phyloP scores from a whole-genome alignment of 2,329 filamentous ascomycete genomes.

The Clonostachys chloroleuca region DNA sequence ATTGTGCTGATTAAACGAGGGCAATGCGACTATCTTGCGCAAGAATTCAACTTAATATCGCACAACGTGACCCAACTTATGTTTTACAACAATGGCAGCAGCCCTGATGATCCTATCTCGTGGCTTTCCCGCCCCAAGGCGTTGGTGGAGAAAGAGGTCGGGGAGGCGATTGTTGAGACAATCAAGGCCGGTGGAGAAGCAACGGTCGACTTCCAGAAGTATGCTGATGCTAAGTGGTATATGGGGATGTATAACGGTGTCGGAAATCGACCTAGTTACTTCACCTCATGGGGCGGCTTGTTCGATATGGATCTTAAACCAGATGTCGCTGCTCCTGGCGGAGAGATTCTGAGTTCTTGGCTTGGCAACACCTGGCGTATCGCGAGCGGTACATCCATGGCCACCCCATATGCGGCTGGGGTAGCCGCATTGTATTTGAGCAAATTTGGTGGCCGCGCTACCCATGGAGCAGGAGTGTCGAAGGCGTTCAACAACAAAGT shows the following conservation, averaged over 20 bases:
- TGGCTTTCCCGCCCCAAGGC: conserved; percentile 17
- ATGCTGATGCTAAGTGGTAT: conserved; percentile 12
- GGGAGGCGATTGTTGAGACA: conserved; percentile 15
- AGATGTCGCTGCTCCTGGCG: conserved; percentile 35
- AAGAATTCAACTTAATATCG: conserved; percentile 15
- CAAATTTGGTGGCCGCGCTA: conserved; percentile 10
- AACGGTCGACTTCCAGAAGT: conserved; percentile 19
- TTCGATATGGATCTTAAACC: conserved; percentile 37
- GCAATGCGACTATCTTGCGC: conserved; percentile 18
- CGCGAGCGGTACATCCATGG: conserved; percentile 41
- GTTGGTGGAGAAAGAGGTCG: conserved; percentile 13
- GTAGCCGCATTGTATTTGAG: conserved; percentile 16
- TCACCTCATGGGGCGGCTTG: conserved; percentile 35
- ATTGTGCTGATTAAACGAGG: conserved; percentile 18
- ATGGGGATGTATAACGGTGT: conserved; percentile 11
- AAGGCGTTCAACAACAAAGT: conserved; percentile 14
- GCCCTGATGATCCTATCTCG: conserved; percentile 14
- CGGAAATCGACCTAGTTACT: conserved; percentile 18
- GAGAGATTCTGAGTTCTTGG: conserved; percentile 33
- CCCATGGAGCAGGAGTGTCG: conserved; percentile 6
- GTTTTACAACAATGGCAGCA: conserved; percentile 3
- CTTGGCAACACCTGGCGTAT: conserved; percentile 13
- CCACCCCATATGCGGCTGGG: conserved; percentile 36
- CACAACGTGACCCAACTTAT: conserved; percentile 13
- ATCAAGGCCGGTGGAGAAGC: conserved; percentile 15